phyloP scores from a whole-genome alignment of 148 eudicot genomes.

The Persicaria maculosa region DNA sequence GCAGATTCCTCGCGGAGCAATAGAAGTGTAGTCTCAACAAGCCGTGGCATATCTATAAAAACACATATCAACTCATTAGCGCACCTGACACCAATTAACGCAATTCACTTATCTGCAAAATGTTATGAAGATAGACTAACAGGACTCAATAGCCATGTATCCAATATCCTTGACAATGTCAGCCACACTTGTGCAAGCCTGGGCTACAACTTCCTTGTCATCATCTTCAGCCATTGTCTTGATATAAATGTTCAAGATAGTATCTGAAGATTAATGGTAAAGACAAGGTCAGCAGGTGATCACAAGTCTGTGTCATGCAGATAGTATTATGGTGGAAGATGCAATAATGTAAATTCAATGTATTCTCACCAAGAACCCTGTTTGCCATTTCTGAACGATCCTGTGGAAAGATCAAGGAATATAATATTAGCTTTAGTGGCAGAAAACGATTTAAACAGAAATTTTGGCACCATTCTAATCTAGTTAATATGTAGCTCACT shows the following conservation, averaged over 20 bases:
- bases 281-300: background rate
- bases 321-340: background rate
- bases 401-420: conserved; percentile 30
- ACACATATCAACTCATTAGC: background rate
- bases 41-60: conserved; percentile 55
- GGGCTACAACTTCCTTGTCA: conserved; percentile 98
- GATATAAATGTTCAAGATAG: conserved; percentile 75
- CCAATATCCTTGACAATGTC: conserved; percentile 69
- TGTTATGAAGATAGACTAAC: conserved; percentile 35
- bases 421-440: background rate
- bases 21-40: conserved; percentile 66
- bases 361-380: conserved; percentile 56
- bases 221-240: conserved; percentile 87
- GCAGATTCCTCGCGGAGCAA: conserved; percentile 66
- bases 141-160: conserved; percentile 64
- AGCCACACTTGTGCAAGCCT: conserved; percentile 73
- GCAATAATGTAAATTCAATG: background rate
- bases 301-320: background rate
- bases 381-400: conserved; percentile 70
- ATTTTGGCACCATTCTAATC: background rate
- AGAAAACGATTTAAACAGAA: background rate
- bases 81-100: background rate
- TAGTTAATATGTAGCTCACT: background rate
- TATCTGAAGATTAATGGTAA: conserved; percentile 37
- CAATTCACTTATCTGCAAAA: background rate